phyloP scores from a whole-genome alignment of 2,329 filamentous ascomycete genomes.

The Hirsutella rhossiliensis region DNA sequence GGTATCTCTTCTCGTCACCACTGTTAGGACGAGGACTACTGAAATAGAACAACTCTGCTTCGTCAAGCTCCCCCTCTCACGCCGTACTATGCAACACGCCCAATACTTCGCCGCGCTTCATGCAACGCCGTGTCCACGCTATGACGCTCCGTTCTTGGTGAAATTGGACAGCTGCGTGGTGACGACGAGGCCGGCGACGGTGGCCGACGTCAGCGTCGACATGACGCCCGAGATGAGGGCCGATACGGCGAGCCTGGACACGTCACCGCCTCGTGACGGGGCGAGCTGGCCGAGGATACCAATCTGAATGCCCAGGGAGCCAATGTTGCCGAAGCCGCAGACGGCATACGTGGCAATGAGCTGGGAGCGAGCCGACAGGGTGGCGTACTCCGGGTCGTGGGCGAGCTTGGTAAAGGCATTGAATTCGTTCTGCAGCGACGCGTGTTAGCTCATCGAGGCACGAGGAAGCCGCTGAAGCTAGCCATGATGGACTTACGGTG shows the following conservation, averaged over 20 bases:
- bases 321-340: conserved; percentile 77
- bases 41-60: too few relatives aligned
- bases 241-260: conserved; percentile 63
- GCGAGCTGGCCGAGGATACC: conserved; percentile 76
- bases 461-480: neutral
- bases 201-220: conserved; percentile 67
- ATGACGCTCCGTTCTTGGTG: neutral
- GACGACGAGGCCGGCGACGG: conserved; percentile 65
- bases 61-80: too few relatives aligned
- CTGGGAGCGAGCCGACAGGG: conserved; percentile 55
- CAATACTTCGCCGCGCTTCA: too few relatives aligned
- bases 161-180: conserved; percentile 28
- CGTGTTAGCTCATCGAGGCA: neutral
- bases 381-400: conserved; percentile 41
- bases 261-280: conserved; percentile 60
- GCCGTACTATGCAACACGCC: too few relatives aligned
- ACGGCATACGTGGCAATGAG: conserved; percentile 81
- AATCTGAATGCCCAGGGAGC: conserved; percentile 79
- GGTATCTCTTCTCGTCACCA: too few relatives aligned
- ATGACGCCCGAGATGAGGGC: conserved; percentile 69
- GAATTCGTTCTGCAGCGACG: conserved; percentile 53
- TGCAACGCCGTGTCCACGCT: too few relatives aligned
- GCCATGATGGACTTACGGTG: conserved; percentile 31
- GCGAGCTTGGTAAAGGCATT: conserved; percentile 53
- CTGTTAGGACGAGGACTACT: too few relatives aligned